Evolutionary conservation across 2,329 filamentous ascomycete species (phyloP).

Genomic region (Seiridium unicorne): DNA sequence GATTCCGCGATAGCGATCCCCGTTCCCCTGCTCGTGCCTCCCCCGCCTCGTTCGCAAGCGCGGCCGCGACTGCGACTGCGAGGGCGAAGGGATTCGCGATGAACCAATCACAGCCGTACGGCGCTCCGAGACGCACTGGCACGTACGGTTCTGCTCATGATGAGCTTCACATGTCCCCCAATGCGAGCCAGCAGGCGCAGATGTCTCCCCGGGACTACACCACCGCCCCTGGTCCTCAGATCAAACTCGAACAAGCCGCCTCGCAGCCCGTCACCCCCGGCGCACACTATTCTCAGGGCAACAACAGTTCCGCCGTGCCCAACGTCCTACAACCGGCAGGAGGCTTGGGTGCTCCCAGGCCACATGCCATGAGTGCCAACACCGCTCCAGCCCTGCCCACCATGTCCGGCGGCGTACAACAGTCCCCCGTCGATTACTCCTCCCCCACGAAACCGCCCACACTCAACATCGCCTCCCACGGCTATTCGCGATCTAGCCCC

Average conservation of each 20-base stretch:
- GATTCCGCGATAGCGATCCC: neutral
- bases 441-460: constrained; percentile 65
- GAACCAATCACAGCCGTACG: constrained; percentile 36
- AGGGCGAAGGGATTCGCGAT: constrained; percentile 17
- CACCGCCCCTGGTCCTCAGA: constrained; percentile 40
- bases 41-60: constrained; percentile 3
- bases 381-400: constrained; percentile 45
- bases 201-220: constrained; percentile 47
- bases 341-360: constrained; percentile 35
- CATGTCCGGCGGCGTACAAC: constrained; percentile 41
- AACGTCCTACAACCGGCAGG: constrained; percentile 57
- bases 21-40: neutral
- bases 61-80: constrained; percentile 1
- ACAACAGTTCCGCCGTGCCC: constrained; percentile 45
- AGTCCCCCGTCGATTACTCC: constrained; percentile 33
- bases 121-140: constrained; percentile 34
- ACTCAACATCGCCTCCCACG: constrained; percentile 61
- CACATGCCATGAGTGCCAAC: constrained; percentile 37
- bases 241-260: constrained; percentile 46
- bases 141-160: constrained; percentile 43
- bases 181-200: constrained; percentile 36
- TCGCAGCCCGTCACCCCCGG: constrained; percentile 35
- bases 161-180: constrained; percentile 53
- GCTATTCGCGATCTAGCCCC: constrained; percentile 84
- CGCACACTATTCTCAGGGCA: constrained; percentile 32